Evolutionary conservation across 176 grass and related monocot genomes (phyloP), one percentile per base, ranked within the genome.

Genomic region (Eragrostis curvula): DNA sequence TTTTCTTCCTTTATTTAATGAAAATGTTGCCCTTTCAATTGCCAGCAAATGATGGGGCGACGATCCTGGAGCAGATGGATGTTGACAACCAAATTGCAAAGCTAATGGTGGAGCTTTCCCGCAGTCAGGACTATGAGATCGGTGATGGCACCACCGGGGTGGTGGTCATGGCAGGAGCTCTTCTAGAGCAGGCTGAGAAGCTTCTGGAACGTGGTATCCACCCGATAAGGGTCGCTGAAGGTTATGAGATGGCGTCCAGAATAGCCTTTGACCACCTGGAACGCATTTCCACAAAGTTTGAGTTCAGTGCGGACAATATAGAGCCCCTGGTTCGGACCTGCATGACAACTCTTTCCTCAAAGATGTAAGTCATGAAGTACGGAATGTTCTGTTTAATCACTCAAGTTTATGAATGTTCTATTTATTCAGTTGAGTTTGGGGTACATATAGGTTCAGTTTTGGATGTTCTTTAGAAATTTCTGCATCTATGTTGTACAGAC

Each of bases 71-170:
- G 76, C 88, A 93, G 83, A 95, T 98, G 93, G 93, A 95, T 84
- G 93, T 95, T 36, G 89, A 95, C 44, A 98, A 91, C 81, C 90
- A 95, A 81, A 98, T 95, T 66, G 96, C 90, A n/a, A 95, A 91
- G 78, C 68, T 98, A 85, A 95, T 95, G 92, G 87, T 98, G 69
- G 92, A 93, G 80, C 76, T 98, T 10, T 98, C 90, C n/a, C 81
- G 75, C 16, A 95, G 84, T 81, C 92, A 98, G 79, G 96, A 98
- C 82, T 98, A 91, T 79, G 96, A 95, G 68, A 98, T 95, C 51
- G 96, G 96, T 65, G 96, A 95, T 89, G 92, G 92, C 57, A 95
- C 96, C 12, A 97, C 92, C 0, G 90, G 95, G 23, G 95, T 94
- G 9, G 95, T 94, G 0, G 95, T 97, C 58, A 80, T 97, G 86